phyloP scores from a whole-genome alignment of 331 rosid genomes.

The Quercus lobata region DNA sequence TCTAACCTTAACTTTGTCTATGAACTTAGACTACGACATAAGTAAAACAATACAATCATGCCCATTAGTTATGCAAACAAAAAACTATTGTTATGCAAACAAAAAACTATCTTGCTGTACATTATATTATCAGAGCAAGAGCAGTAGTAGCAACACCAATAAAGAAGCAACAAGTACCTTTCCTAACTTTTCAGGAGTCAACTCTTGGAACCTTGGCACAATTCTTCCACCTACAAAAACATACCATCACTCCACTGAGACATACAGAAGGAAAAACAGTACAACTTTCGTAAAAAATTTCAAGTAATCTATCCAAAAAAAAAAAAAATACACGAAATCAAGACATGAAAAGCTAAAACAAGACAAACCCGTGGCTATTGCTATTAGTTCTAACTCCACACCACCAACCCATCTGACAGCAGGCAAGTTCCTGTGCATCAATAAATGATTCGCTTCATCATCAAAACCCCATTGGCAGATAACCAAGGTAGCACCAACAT shows the following conservation, averaged over 20 bases:
- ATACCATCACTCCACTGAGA: constrained; percentile 4
- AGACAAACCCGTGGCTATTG: constrained; percentile 88
- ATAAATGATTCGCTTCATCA: constrained; percentile 98
- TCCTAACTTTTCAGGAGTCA: constrained; percentile 88
- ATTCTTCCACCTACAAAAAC: constrained; percentile 86
- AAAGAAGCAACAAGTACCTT: constrained; percentile 44
- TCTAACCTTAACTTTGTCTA: not conserved
- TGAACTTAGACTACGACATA: not conserved
- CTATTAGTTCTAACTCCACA: constrained; percentile 96
- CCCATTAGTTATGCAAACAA: not conserved
- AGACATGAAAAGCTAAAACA: constrained; percentile 5
- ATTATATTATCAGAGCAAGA: not conserved
- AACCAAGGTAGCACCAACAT: constrained; percentile 92
- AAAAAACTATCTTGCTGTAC: not conserved
- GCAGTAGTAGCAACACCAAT: not conserved
- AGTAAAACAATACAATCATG: not conserved
- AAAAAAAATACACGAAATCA: not conserved
- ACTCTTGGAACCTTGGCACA: constrained; percentile 96
- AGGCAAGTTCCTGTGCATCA: constrained; percentile 94
- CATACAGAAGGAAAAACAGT: not conserved
- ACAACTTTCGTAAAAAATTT: not conserved
- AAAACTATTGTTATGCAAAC: not conserved
- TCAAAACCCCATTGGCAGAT: constrained; percentile 99
- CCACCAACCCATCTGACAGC: constrained; percentile 99
- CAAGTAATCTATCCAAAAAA: not conserved